Evolutionary conservation across 495 filamentous ascomycete genomes (phyloP).

Genomic region (Talaromyces thailandensis): DNA sequence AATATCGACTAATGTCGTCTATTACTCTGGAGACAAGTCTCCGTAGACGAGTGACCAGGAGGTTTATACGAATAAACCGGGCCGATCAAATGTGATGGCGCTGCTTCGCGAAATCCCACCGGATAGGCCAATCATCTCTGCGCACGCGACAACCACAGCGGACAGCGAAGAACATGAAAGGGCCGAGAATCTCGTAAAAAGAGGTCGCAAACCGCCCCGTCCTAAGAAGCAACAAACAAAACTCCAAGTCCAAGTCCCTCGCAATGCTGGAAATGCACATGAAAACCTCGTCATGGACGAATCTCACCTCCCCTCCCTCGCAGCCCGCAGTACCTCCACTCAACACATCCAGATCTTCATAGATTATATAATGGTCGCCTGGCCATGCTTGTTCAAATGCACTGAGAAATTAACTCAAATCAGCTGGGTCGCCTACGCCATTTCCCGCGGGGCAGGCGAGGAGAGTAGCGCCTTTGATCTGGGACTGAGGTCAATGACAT

Average conservation of each 20-base stretch:
- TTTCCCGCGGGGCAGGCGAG: constrained; percentile 6
- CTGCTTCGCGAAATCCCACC: background rate
- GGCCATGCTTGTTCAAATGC: constrained; percentile 21
- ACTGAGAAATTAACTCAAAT: constrained; percentile 19
- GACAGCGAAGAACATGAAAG: background rate
- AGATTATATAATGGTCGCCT: constrained; percentile 18
- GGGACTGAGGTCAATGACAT: constrained; percentile 17
- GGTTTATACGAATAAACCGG: background rate
- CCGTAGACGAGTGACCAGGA: background rate
- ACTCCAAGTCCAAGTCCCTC: background rate
- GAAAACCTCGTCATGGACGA: constrained; percentile 8
- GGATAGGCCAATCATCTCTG: background rate
- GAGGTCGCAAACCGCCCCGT: background rate
- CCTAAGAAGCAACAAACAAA: background rate
- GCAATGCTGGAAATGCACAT: background rate
- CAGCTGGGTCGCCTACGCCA: constrained; percentile 23
- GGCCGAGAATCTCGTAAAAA: background rate
- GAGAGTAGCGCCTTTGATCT: constrained; percentile 15
- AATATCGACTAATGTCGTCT: background rate
- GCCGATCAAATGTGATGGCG: background rate
- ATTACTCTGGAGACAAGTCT: background rate
- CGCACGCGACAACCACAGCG: background rate
- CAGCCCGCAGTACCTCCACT: constrained; percentile 12
- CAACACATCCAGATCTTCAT: constrained; percentile 20
- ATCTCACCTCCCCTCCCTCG: constrained; percentile 14